Percentiles rank a stretch among this genome's conserved stretches.
phyloP scores from a whole-genome alignment of 176 grass and related monocot genomes.

The Elymus sibiricus region DNA sequence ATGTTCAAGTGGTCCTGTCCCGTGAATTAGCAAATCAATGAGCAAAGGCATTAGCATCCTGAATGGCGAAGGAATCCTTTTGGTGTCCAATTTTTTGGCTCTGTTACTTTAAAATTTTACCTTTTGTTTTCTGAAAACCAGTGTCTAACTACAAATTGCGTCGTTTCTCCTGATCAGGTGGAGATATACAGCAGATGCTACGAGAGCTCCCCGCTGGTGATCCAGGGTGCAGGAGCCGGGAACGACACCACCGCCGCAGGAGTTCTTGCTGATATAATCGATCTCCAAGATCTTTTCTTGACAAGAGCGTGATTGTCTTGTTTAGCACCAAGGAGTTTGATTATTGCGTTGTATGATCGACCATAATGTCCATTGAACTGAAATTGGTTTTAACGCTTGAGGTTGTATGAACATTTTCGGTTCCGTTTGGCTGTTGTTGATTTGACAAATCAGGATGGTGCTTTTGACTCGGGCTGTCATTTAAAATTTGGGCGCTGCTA shows the following conservation, averaged over 20 bases:
- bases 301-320: not conserved
- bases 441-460: not conserved
- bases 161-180: conserved; percentile 40
- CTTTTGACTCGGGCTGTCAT: not conserved
- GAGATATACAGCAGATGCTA: conserved; percentile 97
- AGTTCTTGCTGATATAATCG: conserved; percentile 84
- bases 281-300: conserved; percentile 81
- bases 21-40: not conserved
- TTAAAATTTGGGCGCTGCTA: too few species aligned
- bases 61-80: not conserved
- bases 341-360: not conserved
- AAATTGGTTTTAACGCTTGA: not conserved
- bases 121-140: not conserved
- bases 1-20: not conserved
- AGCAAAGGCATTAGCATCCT: not conserved
- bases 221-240: conserved; percentile 90
- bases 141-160: not conserved
- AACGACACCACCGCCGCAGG: conserved; percentile 86
- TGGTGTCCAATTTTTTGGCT: not conserved
- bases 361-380: not conserved
- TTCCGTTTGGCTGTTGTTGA: not conserved
- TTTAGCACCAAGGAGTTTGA: not conserved
- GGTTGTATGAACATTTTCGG: not conserved
- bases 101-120: not conserved
- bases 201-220: conserved; percentile 77